Evolutionary conservation across 1,139 yeast genomes (phyloP).

Genomic region (Saccharomyces hybrid): DNA sequence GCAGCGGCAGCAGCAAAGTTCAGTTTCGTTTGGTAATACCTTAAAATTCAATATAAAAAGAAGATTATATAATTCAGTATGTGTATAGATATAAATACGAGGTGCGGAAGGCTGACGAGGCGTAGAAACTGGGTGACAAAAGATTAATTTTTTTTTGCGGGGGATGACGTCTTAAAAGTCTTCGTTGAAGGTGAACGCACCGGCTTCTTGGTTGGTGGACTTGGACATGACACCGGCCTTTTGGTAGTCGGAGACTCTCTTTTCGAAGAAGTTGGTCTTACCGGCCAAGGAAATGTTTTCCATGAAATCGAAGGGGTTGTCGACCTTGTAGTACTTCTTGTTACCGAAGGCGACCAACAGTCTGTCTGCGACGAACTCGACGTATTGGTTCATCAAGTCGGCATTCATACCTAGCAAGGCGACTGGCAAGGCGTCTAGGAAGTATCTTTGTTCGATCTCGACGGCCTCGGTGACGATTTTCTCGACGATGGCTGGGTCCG

Average conservation of each 20-base stretch:
- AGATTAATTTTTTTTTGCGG: slow-evolving; percentile 5
- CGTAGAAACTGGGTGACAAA: slow-evolving; percentile 31
- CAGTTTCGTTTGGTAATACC: background rate
- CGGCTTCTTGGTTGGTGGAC: slow-evolving; percentile 36
- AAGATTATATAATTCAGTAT: background rate
- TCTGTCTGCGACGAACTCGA: slow-evolving; percentile 96
- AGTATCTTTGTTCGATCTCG: slow-evolving; percentile 84
- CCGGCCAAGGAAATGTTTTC: slow-evolving; percentile 97
- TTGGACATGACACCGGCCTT: slow-evolving; percentile 96
- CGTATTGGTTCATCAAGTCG: slow-evolving; percentile 92
- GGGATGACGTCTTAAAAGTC: slow-evolving; percentile 35
- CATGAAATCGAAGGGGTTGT: slow-evolving; percentile 97
- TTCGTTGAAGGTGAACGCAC: slow-evolving; percentile 45
- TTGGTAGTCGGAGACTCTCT: slow-evolving; percentile 97
- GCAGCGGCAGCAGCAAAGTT: background rate
- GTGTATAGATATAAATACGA: background rate
- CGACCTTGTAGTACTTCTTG: slow-evolving; percentile 75
- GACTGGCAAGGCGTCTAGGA: slow-evolving; percentile 91
- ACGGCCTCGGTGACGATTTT: slow-evolving; percentile 92
- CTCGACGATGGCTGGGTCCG: slow-evolving; percentile 68
- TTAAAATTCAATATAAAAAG: background rate
- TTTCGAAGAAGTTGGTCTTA: slow-evolving; percentile 97
- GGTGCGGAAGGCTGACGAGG: background rate
- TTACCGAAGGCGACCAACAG: slow-evolving; percentile 84
- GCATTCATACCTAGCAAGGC: slow-evolving; percentile 91